Evolutionary conservation across 2,329 filamentous ascomycete genomes (phyloP), one percentile per base, ranked within the genome.

Genomic region (Penicillium frequentans): DNA sequence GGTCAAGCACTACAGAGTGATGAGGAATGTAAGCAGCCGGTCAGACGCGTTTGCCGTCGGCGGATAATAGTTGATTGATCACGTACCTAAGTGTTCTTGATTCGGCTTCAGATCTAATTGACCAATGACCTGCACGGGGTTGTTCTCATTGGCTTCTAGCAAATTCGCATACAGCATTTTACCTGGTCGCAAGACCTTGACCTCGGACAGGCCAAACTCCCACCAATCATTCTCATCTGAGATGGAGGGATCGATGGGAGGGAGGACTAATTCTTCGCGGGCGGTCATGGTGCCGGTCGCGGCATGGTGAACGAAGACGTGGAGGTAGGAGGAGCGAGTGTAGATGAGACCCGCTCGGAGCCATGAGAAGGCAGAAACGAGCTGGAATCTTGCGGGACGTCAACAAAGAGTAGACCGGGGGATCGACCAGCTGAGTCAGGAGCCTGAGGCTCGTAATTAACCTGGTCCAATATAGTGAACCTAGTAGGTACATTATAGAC

Each of bases 161-260:
- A 88, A 71, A 67, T 80, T 85, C 24, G 79, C 79, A 61, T 80
- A 80, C 56, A 76, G 77, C 56, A 74, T 73, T 66, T 80, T 79
- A 55, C 81, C 79, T 37, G 77, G 76, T 44, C 77, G 69, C 55
- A 79, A 72, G 45, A 87, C 78, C 61, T 81, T 80, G 57, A 80
- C 84, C 62, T 86, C 79, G 57, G 72, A 79, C 57, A 88, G 73
- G 26, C 76, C 72, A 70, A 86, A 86, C 59, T 85, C 82, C 51
- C 84, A 80, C 83, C 84, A 87, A 63, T 86, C 79, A 70, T 85
- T 78, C 66, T 79, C 77, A 67, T 80, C 77, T 33, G 70, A 66
- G 56, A 79, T 68, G 60, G 76, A 73, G 59, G 76, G 73, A 68
- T 79, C 73, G 66, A 73, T 73, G 64, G 72, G 65, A 68, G 71